Percentiles rank a stretch among this genome's conserved stretches.
Evolutionary conservation across 129 eudicot genomes (phyloP).

Genomic region (Lactuca sativa): DNA sequence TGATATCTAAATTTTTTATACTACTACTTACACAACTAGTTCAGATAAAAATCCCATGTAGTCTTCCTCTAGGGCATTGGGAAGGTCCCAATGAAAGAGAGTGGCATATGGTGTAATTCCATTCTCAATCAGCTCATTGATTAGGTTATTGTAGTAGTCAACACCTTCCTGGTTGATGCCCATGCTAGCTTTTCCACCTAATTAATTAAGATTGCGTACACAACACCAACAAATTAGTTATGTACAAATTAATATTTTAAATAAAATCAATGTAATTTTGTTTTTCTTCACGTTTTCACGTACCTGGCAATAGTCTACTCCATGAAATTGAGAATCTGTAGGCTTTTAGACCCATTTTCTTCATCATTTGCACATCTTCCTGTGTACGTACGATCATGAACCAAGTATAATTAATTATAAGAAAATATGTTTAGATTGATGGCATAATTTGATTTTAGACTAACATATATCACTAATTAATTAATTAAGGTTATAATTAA

Average conservation of each 20-base stretch:
- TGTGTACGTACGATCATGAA: background rate
- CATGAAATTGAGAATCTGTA: constrained; percentile 41
- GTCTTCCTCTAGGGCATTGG: constrained; percentile 29
- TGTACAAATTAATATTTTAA: background rate
- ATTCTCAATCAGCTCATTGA: constrained; percentile 30
- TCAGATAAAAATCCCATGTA: constrained; percentile 35
- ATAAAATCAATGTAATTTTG: background rate
- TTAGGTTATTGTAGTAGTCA: constrained; percentile 37
- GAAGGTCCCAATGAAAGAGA: constrained; percentile 39
- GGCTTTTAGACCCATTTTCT: constrained; percentile 37
- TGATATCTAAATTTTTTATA: too few relatives aligned
- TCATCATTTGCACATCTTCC: constrained; percentile 38
- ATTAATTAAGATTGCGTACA: too few relatives aligned
- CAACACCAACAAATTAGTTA: background rate
- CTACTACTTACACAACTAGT: constrained; percentile 29
- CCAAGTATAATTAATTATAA: background rate
- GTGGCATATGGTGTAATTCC: constrained; percentile 35
- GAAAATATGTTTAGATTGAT: background rate
- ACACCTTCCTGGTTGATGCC: constrained; percentile 37
- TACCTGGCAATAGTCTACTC: constrained; percentile 40
- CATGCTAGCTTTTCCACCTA: constrained; percentile 29
- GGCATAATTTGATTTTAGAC: background rate
- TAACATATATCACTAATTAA: too few relatives aligned
- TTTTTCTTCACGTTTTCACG: background rate
- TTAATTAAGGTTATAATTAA: background rate